These are phyloP conservation scores for Salix arbutifolia DNA, from an alignment of 345 rosid species.

Conservation along the genomic window DNA sequence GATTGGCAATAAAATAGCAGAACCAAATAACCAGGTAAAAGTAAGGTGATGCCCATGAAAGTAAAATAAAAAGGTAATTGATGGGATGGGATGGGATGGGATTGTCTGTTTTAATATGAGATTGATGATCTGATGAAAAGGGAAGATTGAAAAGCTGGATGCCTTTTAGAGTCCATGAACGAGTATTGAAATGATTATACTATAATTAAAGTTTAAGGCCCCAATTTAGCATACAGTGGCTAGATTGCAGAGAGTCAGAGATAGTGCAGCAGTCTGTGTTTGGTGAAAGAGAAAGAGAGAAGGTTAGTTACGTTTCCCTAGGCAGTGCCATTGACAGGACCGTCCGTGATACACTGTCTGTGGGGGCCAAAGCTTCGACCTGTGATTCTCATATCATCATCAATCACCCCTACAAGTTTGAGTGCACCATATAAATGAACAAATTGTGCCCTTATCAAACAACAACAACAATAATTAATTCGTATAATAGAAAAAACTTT, in stretches of 20 bases:
- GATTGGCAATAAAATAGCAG: not conserved
- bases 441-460: too few species aligned
- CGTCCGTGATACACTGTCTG: slow-evolving; percentile 30
- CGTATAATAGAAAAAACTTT: too few species aligned
- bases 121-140: not conserved
- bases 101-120: not conserved
- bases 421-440: not conserved
- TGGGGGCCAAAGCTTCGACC: slow-evolving; percentile 5
- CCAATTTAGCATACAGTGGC: not conserved
- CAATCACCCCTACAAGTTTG: not conserved
- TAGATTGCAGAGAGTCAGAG: not conserved
- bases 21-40: not conserved
- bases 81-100: slow-evolving; percentile 16
- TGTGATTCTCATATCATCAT: not conserved
- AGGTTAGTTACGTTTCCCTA: slow-evolving; percentile 17
- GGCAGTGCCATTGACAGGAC: slow-evolving; percentile 8
- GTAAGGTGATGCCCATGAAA: not conserved
- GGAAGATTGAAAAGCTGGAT: slow-evolving; percentile 6
- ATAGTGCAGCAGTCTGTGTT: not conserved
- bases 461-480: too few species aligned
- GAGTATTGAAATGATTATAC: slow-evolving; percentile 21
- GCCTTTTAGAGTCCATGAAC: slow-evolving; percentile 10
- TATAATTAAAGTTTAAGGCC: slow-evolving; percentile 18
- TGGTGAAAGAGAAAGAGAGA: not conserved
- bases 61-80: not conserved